A percentile compares a stretch with the other conserved stretches of the same genome.
Evolutionary conservation across 495 filamentous ascomycete species (phyloP).

Genomic region (Tuber umbilicatum): DNA sequence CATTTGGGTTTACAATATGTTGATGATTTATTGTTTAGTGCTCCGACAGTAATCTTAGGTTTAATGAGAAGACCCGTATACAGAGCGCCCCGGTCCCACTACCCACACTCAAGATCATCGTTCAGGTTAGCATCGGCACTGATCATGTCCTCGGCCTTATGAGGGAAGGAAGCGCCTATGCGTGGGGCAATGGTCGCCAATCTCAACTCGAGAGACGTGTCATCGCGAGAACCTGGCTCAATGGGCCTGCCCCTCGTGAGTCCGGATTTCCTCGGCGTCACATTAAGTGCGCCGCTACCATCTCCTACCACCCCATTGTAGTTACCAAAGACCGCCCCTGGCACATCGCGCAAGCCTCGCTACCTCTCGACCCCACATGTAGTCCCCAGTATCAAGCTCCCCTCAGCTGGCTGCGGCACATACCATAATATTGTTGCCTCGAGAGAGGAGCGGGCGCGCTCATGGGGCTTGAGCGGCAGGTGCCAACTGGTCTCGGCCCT

Average conservation of each 20-base stretch:
- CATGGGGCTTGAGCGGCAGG: conserved; percentile 11
- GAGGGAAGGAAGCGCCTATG: no score
- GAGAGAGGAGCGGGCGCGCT: conserved; percentile 52
- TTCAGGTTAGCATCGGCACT: conserved; percentile 51
- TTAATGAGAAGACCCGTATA: conserved; percentile 41
- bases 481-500: no score
- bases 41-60: conserved; percentile 62
- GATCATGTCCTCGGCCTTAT: no score
- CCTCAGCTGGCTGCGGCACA: no score
- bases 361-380: no score
- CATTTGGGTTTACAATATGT: conserved; percentile 5
- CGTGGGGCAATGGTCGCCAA: no score
- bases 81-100: conserved; percentile 49
- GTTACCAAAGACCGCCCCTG: conserved; percentile 58
- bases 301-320: conserved; percentile 67
- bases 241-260: conserved; percentile 61
- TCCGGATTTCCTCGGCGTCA: conserved; percentile 60
- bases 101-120: conserved; percentile 56
- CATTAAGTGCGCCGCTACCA: conserved; percentile 53
- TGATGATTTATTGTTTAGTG: conserved; percentile 43
- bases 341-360: conserved; percentile 44
- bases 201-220: conserved; percentile 66
- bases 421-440: no score
- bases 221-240: conserved; percentile 54
- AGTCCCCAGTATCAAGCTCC: neutral